Evolutionary conservation across 129 eudicot genomes (phyloP).

Genomic region (Pseudognaphalium luteoalbum): DNA sequence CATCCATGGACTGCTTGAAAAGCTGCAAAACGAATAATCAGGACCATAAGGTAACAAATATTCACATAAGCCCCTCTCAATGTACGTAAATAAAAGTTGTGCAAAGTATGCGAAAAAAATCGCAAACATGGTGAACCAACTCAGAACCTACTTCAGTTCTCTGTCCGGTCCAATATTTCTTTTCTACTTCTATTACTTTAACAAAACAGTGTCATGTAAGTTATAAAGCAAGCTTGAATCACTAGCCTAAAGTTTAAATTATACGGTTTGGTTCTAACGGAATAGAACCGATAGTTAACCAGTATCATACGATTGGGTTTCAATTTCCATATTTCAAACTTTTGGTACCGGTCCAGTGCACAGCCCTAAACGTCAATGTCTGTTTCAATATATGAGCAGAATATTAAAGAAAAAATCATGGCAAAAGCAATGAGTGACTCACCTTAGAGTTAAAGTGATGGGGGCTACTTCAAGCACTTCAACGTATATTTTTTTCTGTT

Average conservation of each 20-base stretch:
- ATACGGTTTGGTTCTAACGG: not conserved
- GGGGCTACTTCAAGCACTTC: constrained; percentile 85
- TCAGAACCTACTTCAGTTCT: too few relatives aligned
- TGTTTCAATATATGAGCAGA: not conserved
- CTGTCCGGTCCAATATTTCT: too few relatives aligned
- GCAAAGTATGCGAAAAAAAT: too few relatives aligned
- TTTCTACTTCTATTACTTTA: too few relatives aligned
- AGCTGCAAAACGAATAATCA: constrained; percentile 55
- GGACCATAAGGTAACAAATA: not conserved
- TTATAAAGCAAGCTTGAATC: too few relatives aligned
- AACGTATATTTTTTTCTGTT: constrained; percentile 84
- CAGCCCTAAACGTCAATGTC: not conserved
- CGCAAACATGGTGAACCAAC: not conserved
- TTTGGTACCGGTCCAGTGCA: not conserved
- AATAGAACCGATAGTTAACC: not conserved
- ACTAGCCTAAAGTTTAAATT: not conserved
- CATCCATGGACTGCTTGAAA: constrained; percentile 98
- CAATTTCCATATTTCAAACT: not conserved
- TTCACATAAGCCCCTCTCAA: not conserved
- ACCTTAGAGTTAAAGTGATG: constrained; percentile 85
- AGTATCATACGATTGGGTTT: not conserved
- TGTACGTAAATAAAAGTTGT: too few relatives aligned
- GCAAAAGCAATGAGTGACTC: constrained; percentile 9
- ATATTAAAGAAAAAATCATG: constrained; percentile 9
- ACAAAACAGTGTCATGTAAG: too few relatives aligned